Conservation (phyloP, 345 rosid genomes). For the Salix viminalis region DNA sequence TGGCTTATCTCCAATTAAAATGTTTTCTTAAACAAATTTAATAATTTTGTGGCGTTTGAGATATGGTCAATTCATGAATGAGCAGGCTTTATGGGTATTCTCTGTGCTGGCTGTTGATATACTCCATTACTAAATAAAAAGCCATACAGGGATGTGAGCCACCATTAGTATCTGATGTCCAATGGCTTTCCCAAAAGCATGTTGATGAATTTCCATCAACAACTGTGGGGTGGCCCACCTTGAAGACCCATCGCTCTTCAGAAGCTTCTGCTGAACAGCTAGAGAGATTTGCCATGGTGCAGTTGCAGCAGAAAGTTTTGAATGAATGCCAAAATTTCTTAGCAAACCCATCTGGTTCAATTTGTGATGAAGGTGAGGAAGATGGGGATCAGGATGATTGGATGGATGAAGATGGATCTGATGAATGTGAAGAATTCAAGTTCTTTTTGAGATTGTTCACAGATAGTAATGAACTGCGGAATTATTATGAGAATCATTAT, state of each 20-base stretch:
- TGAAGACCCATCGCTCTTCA: not conserved
- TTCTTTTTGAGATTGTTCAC: slow-evolving; percentile 44
- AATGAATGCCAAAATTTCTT: slow-evolving; percentile 45
- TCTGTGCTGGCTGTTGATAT: not conserved
- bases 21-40: not conserved
- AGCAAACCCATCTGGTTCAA: not conserved
- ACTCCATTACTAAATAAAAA: not conserved
- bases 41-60: not conserved
- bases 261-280: not conserved
- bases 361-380: slow-evolving; percentile 27
- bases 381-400: slow-evolving; percentile 22
- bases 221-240: not conserved
- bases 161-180: not conserved
- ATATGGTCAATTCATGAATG: too few species aligned
- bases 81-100: not conserved
- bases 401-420: slow-evolving; percentile 21
- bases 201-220: not conserved
- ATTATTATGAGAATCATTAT: slow-evolving; percentile 43
- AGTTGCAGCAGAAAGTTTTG: slow-evolving; percentile 32
- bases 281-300: not conserved
- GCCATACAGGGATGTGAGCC: not conserved
- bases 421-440: slow-evolving; percentile 35
- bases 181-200: not conserved
- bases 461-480: slow-evolving; percentile 49
- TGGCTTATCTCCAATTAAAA: not conserved